Evolutionary conservation across 2,329 filamentous ascomycete species (phyloP).

Genomic region (Plenodomus biglobosus): DNA sequence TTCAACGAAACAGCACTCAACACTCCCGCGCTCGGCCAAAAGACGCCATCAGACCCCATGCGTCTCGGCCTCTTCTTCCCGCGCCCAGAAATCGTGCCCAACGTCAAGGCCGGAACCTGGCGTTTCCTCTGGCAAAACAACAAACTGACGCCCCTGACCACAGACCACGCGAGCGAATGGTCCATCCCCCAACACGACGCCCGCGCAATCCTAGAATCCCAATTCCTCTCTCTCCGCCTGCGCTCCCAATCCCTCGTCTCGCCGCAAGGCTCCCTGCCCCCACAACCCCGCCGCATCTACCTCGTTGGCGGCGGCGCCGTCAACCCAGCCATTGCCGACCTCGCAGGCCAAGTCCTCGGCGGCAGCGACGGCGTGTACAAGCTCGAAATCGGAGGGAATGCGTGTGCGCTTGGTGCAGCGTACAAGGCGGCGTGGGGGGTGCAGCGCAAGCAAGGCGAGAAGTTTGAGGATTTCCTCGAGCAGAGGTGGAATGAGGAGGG

Average conservation of each 20-base stretch:
- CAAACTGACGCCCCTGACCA: conserved; percentile 48
- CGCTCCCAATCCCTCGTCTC: conserved; percentile 75
- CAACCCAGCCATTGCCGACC: conserved; percentile 83
- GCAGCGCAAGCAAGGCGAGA: conserved; percentile 66
- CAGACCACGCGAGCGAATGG: conserved; percentile 39
- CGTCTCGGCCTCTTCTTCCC: conserved; percentile 94
- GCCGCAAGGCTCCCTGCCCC: conserved; percentile 62
- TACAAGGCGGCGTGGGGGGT: conserved; percentile 96
- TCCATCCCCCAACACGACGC: conserved; percentile 68
- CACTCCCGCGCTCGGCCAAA: conserved; percentile 69
- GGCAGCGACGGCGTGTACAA: conserved; percentile 88
- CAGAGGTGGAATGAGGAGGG: conserved; percentile 81
- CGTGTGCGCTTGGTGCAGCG: conserved; percentile 88
- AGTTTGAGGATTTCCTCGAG: conserved; percentile 85
- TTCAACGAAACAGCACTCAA: conserved; percentile 76
- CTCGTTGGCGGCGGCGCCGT: conserved; percentile 89
- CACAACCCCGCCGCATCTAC: conserved; percentile 87
- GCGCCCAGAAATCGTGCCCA: conserved; percentile 92
- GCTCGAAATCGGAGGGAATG: conserved; percentile 91
- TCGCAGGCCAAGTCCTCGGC: conserved; percentile 85
- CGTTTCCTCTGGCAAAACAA: conserved; percentile 65
- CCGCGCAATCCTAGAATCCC: conserved; percentile 88
- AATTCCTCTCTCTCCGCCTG: conserved; percentile 86
- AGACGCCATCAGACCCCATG: conserved; percentile 57
- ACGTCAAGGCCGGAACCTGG: conserved; percentile 83